Conservation (phyloP, 306 rosid genomes). For the Vigna trinervia region DNA sequence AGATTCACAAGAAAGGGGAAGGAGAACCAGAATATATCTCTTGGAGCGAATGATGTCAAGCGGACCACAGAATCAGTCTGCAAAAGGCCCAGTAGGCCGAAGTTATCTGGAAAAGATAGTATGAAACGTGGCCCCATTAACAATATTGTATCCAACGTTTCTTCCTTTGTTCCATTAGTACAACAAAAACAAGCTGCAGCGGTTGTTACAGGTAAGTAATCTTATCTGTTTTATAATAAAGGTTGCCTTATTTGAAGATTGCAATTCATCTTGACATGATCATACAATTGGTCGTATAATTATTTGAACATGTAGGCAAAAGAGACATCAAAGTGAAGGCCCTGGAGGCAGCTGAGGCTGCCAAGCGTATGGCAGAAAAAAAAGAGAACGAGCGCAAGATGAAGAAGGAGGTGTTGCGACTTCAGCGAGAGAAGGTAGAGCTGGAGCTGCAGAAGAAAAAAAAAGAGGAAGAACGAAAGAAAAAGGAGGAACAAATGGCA, state of each 20-base stretch:
- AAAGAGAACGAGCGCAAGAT: constrained; percentile 90
- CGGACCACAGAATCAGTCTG: constrained; percentile 56
- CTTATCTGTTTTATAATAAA: neutral
- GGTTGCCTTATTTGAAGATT: constrained; percentile 20
- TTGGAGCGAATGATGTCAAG: constrained; percentile 60
- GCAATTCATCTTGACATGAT: neutral
- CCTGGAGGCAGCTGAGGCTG: constrained; percentile 88
- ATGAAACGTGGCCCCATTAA: constrained; percentile 56
- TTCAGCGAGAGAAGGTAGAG: constrained; percentile 72
- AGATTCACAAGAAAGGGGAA: constrained; percentile 56
- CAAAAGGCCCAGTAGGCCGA: constrained; percentile 60
- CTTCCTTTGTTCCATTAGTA: constrained; percentile 94
- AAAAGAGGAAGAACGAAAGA: constrained; percentile 80
- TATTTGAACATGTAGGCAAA: constrained; percentile 65
- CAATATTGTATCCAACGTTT: constrained; percentile 74
- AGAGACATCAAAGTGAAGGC: constrained; percentile 90
- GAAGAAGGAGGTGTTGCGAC: constrained; percentile 79
- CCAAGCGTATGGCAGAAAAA: constrained; percentile 79
- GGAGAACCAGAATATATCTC: constrained; percentile 58
- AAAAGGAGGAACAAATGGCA: constrained; percentile 72
- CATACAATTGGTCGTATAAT: constrained; percentile 11
- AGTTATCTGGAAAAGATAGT: constrained; percentile 64
- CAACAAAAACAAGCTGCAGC: constrained; percentile 91
- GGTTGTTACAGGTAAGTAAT: constrained; percentile 66
- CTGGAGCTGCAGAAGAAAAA: constrained; percentile 72